Base-by-base conservation (phyloP, 2,329 filamentous ascomycete species). In the Phaeosphaeria sp. region DNA sequence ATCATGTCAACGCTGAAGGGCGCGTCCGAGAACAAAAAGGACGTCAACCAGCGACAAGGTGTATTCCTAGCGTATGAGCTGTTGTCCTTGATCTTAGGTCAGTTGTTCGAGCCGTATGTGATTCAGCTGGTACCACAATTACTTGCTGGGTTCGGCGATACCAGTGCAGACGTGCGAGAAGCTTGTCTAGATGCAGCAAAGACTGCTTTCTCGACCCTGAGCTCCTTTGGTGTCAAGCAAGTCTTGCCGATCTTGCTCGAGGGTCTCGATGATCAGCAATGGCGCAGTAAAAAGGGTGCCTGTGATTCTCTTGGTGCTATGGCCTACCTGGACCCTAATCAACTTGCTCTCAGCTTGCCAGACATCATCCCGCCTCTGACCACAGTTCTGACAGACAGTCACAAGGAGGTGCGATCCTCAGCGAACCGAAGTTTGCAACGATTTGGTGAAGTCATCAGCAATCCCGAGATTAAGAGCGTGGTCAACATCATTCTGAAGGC, bases 231-330 rank as follows among this genome's bases (percentile, higher is more conserved):
- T 76, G 96, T 99, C 57, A 96, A 97, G 80, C 86, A 95, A 73
- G 93, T 99, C 63, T 82, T 99, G 64, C 95, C 95, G 3, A 97
- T 91, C 13, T 85, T 99, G 7, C 85, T 99, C 2, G 89, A 95
- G 64, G 95, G 96, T 56, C 86, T 99, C 9, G 93, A 98, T 63
- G 95, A 99, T 64, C 88, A 91, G 52, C 94, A 98, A 77, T 99
- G 95, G 95, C 90, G 95, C 72, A 98, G 93, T 80, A 98, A 99
- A 80, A 97, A 96, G 81, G 95, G 96, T 67, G 95, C 95, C 53
- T 99, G 95, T 74, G 95, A 99, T 74, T 89, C 97, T 24, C 85
- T 99, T 15, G 95, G 95, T 75, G 95, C 95, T 61, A 99, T 99
- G 95, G 96, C 95, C 5, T 99, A 99, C 75, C 86, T 99, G 30